A percentile compares a stretch with the other conserved stretches of the same genome.
Evolutionary conservation across 768 basidiomycete species (phyloP).

Genomic region (Albatrellus ellisii): DNA sequence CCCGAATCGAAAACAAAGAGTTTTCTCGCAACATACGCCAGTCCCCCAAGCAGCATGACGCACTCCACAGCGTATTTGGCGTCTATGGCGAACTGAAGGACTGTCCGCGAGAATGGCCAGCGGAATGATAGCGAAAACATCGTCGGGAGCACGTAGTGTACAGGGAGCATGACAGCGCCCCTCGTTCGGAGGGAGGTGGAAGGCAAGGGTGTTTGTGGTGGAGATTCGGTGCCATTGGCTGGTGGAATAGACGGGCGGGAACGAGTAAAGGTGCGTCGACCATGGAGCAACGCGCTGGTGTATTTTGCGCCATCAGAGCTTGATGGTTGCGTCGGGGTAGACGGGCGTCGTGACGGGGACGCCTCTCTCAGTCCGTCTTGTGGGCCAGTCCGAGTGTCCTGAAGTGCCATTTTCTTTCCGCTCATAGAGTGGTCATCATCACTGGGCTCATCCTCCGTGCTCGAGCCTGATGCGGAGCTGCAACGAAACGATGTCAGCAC

Average conservation of each 20-base stretch:
- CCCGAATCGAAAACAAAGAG: conserved; percentile 20
- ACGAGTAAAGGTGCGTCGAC: conserved; percentile 46
- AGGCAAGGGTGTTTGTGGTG: conserved; percentile 26
- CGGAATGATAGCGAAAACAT: conserved; percentile 31
- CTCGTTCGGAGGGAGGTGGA: conserved; percentile 29
- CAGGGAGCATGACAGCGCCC: conserved; percentile 16
- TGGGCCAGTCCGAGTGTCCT: conserved; percentile 3
- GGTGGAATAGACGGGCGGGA: conserved; percentile 51
- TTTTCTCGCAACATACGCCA: conserved; percentile 40
- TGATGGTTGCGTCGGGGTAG: conserved; percentile 12
- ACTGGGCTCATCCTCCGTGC: conserved; percentile 45
- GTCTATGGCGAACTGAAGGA: conserved; percentile 44
- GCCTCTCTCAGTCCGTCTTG: conserved; percentile 1
- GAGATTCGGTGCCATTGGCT: conserved; percentile 23
- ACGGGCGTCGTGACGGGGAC: neutral
- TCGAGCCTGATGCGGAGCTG: conserved; percentile 37
- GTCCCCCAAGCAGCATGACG: conserved; percentile 47
- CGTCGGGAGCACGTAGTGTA: conserved; percentile 32
- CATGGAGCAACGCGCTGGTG: conserved; percentile 21
- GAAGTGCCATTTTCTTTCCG: conserved; percentile 3
- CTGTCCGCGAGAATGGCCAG: conserved; percentile 27
- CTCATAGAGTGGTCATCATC: conserved; percentile 23
- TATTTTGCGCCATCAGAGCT: conserved; percentile 28
- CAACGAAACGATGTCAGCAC: neutral
- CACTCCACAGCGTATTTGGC: conserved; percentile 51